A percentile compares a stretch with the other conserved stretches of the same genome.
Evolutionary conservation across 1,284 basidiomycete genomes (phyloP).

Genomic region (Cryptococcus neoformans): DNA sequence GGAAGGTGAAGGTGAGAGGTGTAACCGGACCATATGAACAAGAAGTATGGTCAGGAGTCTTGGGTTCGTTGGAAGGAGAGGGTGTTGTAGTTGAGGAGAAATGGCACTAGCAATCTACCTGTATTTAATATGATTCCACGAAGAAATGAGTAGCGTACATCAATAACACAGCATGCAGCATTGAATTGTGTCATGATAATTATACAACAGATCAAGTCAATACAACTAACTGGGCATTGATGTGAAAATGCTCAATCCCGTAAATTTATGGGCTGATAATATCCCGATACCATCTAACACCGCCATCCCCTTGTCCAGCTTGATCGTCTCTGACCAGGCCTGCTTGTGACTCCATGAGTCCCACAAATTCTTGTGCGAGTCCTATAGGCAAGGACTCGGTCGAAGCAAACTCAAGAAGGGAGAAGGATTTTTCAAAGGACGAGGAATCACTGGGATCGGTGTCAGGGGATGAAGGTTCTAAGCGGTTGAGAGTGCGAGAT

Average conservation of each 20-base stretch:
- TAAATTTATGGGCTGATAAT: slow-evolving; percentile 51
- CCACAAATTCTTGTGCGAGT: slow-evolving; percentile 69
- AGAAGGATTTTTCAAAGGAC: slow-evolving; percentile 31
- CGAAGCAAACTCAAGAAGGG: slow-evolving; percentile 59
- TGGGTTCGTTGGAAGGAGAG: slow-evolving; percentile 59
- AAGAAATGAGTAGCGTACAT: neutral
- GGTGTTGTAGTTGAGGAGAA: slow-evolving; percentile 68
- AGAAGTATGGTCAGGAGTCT: slow-evolving; percentile 61
- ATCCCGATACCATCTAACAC: slow-evolving; percentile 66
- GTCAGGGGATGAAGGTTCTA: slow-evolving; percentile 36
- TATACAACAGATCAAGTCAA: neutral
- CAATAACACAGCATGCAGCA: neutral
- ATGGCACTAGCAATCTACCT: slow-evolving; percentile 18
- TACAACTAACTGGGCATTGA: neutral
- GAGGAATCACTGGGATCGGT: neutral
- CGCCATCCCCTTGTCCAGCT: slow-evolving; percentile 52
- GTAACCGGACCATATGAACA: slow-evolving; percentile 64
- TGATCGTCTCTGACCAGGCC: slow-evolving; percentile 72
- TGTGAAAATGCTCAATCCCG: neutral
- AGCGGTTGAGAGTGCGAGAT: slow-evolving; percentile 58
- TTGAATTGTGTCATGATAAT: neutral
- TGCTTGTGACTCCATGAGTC: slow-evolving; percentile 59
- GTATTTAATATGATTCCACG: no score
- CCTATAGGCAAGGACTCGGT: slow-evolving; percentile 67
- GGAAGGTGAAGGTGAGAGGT: slow-evolving; percentile 59